phyloP scores from a whole-genome alignment of 257 asterid species.

The Misopates orontium region DNA sequence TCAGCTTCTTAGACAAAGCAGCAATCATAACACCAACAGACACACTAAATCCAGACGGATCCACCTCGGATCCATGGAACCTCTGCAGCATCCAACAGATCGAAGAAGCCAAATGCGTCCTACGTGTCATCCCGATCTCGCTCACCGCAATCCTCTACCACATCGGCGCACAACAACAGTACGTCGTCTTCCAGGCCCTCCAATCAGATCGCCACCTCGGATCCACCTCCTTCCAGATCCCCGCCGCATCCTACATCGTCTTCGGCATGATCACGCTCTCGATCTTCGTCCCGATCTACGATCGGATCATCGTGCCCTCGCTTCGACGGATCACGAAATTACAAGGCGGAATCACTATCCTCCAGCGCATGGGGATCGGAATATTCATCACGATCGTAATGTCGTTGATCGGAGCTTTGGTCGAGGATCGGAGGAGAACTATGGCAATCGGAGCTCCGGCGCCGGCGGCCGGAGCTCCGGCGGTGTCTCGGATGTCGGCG shows the following conservation, averaged over 20 bases:
- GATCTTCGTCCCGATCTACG: constrained; percentile 62
- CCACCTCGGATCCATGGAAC: constrained; percentile 59
- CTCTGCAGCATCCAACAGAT: constrained; percentile 67
- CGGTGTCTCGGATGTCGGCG: constrained; percentile 59
- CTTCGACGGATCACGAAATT: constrained; percentile 34
- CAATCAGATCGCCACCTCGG: constrained; percentile 67
- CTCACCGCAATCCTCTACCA: constrained; percentile 58
- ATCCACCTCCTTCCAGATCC: constrained; percentile 47
- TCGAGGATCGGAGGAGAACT: constrained; percentile 50
- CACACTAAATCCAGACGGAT: constrained; percentile 48
- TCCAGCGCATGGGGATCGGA: constrained; percentile 71
- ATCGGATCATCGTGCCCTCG: constrained; percentile 51
- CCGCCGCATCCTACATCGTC: constrained; percentile 62
- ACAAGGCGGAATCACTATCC: constrained; percentile 61
- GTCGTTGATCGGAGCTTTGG: constrained; percentile 47
- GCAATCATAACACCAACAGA: constrained; percentile 59
- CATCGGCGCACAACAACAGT: constrained; percentile 56
- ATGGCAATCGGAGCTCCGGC: constrained; percentile 34
- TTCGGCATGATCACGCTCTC: constrained; percentile 65
- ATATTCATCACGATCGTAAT: constrained; percentile 41
- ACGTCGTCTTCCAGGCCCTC: constrained; percentile 73
- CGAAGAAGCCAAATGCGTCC: constrained; percentile 69
- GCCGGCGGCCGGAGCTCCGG: no score
- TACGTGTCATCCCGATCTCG: constrained; percentile 63
- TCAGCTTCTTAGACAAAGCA: constrained; percentile 69